Base-by-base conservation (phyloP, 2,329 filamentous ascomycete species). In the Podosphaera leucotricha region DNA sequence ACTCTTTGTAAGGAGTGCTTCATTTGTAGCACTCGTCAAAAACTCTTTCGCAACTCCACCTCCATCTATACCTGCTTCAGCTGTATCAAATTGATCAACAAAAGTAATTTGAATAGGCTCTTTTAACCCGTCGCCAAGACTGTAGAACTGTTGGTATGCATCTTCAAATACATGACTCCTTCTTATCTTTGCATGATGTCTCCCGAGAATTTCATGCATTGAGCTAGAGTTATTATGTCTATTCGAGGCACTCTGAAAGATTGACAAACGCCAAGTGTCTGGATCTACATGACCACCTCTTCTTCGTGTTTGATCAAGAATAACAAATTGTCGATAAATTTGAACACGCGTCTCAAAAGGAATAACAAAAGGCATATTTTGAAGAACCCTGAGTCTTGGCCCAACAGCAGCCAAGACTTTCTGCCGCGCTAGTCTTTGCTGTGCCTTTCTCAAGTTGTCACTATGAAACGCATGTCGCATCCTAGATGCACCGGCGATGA, bases 41-140 rank as follows among this genome's bases (percentile, higher is more conserved):
- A 98, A 98, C 55, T 98, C 90, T 54, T 98, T 98, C 1, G 87
- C 94, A 7, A 98, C 90, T 49, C 90, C 90, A 7, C 90, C 90
- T 0, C 90, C 90, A 56, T 98, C 90, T 45, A 98, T 95, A 8
- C 90, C 90, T 11, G 87, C 87, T 61, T 98, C 90, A 6, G 74
- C 68, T 1, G 78, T 73, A 48, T 80, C 81, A 52, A 92, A 98
- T 47, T 85, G 72, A 57, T 98, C 90, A 38, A 94, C 77, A 58
- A 98, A 98, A 0, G 83, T 90, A 54, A 98, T 95, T 56, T 92
- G 84, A 30, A 98, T 93, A 0, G 85, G 84, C 56, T 95, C 87
- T 57, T 95, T 95, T 45, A 98, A 62, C 0, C 77, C 78, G 13
- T 87, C 80, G 0, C 80, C 80, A 4, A 95, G 67, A 1, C 71